phyloP scores from a whole-genome alignment of 2,329 filamentous ascomycete genomes.

The Colletotrichum phormii region DNA sequence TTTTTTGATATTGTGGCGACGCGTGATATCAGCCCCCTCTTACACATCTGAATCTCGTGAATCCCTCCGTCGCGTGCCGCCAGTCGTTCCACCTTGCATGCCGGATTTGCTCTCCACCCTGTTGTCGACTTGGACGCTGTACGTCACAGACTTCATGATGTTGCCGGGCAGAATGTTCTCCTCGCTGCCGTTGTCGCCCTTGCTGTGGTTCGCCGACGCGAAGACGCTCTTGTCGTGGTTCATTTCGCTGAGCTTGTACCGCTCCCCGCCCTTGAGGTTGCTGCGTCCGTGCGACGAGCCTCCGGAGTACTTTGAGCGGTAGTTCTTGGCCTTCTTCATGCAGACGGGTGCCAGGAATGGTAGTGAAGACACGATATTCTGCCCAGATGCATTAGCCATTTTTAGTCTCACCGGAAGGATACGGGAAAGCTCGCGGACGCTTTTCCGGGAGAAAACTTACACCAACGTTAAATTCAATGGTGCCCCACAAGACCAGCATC shows the following conservation, averaged over 20 bases:
- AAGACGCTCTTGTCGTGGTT: slow-evolving; percentile 47
- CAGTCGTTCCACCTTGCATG: background rate
- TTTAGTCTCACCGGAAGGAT: background rate
- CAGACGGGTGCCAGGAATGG: slow-evolving; percentile 58
- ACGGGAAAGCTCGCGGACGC: background rate
- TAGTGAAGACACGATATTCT: slow-evolving; percentile 61
- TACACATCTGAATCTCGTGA: slow-evolving; percentile 9
- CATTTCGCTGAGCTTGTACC: slow-evolving; percentile 53
- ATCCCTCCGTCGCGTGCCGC: slow-evolving; percentile 2
- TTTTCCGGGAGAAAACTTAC: slow-evolving; percentile 48
- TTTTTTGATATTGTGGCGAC: background rate
- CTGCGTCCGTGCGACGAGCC: slow-evolving; percentile 41
- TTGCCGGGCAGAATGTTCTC: slow-evolving; percentile 52
- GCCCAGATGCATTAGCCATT: background rate
- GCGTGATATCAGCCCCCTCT: background rate
- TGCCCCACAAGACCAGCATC: slow-evolving; percentile 67
- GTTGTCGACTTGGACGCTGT: slow-evolving; percentile 53
- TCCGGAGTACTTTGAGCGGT: slow-evolving; percentile 51
- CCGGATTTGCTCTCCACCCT: background rate
- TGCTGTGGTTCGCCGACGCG: slow-evolving; percentile 40
- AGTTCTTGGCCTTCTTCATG: slow-evolving; percentile 55
- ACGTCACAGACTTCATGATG: slow-evolving; percentile 57
- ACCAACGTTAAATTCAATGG: slow-evolving; percentile 68
- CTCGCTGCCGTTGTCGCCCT: slow-evolving; percentile 45
- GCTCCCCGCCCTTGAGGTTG: slow-evolving; percentile 43